Conservation (phyloP, 1,139 yeast genomes). For the Suhomyces guaymorum region DNA sequence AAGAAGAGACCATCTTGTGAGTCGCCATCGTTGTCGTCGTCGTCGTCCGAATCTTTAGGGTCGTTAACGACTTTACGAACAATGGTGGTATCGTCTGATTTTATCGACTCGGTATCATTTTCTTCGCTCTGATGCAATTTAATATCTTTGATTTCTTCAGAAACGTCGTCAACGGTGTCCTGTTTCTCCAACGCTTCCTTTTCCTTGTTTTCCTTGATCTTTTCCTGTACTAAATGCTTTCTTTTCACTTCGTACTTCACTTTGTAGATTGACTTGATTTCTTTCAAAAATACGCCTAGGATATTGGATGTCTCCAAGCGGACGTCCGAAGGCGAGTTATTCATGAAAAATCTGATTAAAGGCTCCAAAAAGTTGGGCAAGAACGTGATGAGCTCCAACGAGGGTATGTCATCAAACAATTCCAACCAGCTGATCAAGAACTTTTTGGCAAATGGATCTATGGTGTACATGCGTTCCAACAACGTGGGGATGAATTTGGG, state of each 20-base stretch:
- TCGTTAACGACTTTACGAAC: conserved; percentile 19
- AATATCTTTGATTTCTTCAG: conserved; percentile 12
- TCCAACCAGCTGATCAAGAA: conserved; percentile 93
- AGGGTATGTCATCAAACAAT: conserved; percentile 88
- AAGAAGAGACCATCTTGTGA: conserved; percentile 55
- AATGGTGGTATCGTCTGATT: conserved; percentile 27
- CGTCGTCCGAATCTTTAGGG: conserved; percentile 27
- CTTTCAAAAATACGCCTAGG: conserved; percentile 73
- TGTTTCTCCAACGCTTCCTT: conserved; percentile 6
- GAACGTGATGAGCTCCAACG: conserved; percentile 81
- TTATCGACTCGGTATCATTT: conserved; percentile 26
- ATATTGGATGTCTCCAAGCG: conserved; percentile 81
- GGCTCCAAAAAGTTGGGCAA: conserved; percentile 91
- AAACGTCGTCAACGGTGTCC: conserved; percentile 5
- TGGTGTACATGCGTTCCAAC: conserved; percentile 86
- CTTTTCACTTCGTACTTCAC: conserved; percentile 55
- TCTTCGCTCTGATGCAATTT: conserved; percentile 9
- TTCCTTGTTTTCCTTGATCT: conserved; percentile 13
- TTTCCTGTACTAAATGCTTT: conserved; percentile 26
- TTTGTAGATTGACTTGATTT: conserved; percentile 71
- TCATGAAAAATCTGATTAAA: conserved; percentile 67
- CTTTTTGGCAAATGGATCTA: conserved; percentile 89
- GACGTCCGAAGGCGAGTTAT: conserved; percentile 85
- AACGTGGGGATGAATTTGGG: conserved; percentile 88
- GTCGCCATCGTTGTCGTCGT: conserved; percentile 4